Evolutionary conservation across 2,329 filamentous ascomycete species (phyloP), one percentile per base, ranked within the genome.

Genomic region (Aureobasidium leucospermi): DNA sequence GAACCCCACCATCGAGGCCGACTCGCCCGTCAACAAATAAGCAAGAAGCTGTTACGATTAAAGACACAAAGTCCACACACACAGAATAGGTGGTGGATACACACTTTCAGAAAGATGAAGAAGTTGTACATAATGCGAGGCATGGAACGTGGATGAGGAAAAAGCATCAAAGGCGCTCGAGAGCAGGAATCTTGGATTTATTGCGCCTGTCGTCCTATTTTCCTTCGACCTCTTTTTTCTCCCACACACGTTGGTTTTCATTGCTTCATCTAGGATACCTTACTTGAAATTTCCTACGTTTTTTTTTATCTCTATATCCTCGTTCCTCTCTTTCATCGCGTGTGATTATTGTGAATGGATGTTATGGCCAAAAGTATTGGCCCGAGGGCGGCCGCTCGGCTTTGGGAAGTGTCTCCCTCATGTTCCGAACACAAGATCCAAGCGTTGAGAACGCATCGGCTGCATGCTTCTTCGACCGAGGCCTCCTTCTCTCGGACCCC

Each of bases 1-100:
- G 34, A 81, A 81, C 64, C 78, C 76, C 8, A 60, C 66, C 10
- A 65, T 78, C 32, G 72, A 70, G 19, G 59, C 65, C 7, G 75
- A 79, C 6, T 77, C 78, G 4, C 65, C 71, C 11, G 77, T 69
- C 45, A 82, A 81, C 65, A 80, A 79, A 69, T 83, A 78, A 64
- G 36, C 53, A 23, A 55, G 46, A 23, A 57, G 11, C 46, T 46
- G 42, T 36, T 16, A 46, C 29, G 42, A 57, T 23, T 34, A 43
- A 31, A 23, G n/a, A 55, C 15, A 45, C n/a, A 36, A 52, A 8
- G 38, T 19, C 39, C 19, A 28, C 28, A 34, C 15, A 55, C 23
- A 32, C 39, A 55, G 28, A 6, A 42, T 34, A 55, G 48, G 32
- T 23, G 29, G 51, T 9, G 23, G 19, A 55, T 29, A 23, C 23